phyloP scores from a whole-genome alignment of 2,329 filamentous ascomycete species.

The Mycosphaerella sp. region DNA sequence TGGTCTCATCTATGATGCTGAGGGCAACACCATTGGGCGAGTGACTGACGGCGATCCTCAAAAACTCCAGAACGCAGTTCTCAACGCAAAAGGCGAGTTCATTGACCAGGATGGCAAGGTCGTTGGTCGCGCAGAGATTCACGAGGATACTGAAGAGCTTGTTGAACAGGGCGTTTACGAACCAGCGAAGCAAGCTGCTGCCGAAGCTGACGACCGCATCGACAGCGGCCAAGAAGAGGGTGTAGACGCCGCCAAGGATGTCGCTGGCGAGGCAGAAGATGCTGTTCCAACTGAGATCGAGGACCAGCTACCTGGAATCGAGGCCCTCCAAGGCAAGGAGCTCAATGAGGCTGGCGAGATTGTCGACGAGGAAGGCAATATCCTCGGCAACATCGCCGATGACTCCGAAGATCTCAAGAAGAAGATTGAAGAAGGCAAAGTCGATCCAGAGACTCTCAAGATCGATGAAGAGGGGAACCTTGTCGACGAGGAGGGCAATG shows the following conservation, averaged over 20 bases:
- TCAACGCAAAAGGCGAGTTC: constrained; percentile 51
- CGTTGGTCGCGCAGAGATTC: constrained; percentile 47
- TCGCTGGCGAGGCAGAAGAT: constrained; percentile 27
- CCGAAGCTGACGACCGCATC: constrained; percentile 39
- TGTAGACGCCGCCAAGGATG: constrained; percentile 29
- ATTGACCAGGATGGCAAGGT: constrained; percentile 50
- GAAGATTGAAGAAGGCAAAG: constrained; percentile 35
- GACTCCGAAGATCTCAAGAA: constrained; percentile 34
- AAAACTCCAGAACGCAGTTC: constrained; percentile 43
- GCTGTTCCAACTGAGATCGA: constrained; percentile 36
- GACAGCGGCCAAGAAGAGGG: constrained; percentile 32
- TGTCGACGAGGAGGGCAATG: constrained; percentile 46
- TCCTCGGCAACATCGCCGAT: constrained; percentile 46
- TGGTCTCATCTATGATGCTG: constrained; percentile 46
- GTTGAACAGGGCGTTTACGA: constrained; percentile 42
- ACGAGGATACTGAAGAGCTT: constrained; percentile 39
- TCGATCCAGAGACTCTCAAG: constrained; percentile 43
- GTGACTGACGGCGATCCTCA: constrained; percentile 44
- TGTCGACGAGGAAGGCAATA: constrained; percentile 44
- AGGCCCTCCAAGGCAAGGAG: constrained; percentile 47
- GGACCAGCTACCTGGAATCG: constrained; percentile 46
- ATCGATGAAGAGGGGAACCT: constrained; percentile 48
- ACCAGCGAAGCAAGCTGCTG: constrained; percentile 37
- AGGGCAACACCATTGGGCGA: constrained; percentile 46
- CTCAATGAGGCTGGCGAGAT: constrained; percentile 47